Evolutionary conservation across 2,329 filamentous ascomycete genomes (phyloP).

Genomic region (Thielaviopsis populi): DNA sequence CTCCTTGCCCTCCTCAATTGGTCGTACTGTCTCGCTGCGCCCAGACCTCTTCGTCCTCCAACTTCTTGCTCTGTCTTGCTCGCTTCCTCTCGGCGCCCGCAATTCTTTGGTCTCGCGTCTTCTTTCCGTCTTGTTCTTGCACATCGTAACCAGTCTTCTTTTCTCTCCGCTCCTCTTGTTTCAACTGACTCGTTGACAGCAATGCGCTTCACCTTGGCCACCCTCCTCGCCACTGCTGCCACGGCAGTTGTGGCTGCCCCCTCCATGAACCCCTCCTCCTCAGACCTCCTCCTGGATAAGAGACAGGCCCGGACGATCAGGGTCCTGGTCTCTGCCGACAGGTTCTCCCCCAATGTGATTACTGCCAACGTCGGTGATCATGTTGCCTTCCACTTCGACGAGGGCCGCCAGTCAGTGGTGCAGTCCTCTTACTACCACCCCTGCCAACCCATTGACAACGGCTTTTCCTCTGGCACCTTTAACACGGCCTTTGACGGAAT

Average conservation of each 20-base stretch:
- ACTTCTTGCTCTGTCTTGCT: no score
- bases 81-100: no score
- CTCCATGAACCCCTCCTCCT: neutral
- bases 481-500: neutral
- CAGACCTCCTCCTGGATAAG: no score
- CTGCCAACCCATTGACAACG: slow-evolving; percentile 27
- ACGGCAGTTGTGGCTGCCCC: neutral
- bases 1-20: no score
- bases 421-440: slow-evolving; percentile 30
- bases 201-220: neutral
- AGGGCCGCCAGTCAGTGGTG: slow-evolving; percentile 34
- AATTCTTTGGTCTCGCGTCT: neutral
- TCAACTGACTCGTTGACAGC: neutral
- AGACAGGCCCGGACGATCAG: neutral
- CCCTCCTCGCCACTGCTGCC: neutral
- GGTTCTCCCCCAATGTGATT: neutral
- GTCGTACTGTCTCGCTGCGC: no score
- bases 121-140: neutral
- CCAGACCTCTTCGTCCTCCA: no score
- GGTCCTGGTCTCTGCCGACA: neutral
- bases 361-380: slow-evolving; percentile 35
- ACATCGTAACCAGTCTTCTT: neutral
- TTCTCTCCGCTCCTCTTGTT: neutral
- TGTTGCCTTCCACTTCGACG: slow-evolving; percentile 41
- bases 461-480: neutral